Base-by-base conservation (phyloP, 2,329 filamentous ascomycete genomes). In the Madurella mycetomatis region DNA sequence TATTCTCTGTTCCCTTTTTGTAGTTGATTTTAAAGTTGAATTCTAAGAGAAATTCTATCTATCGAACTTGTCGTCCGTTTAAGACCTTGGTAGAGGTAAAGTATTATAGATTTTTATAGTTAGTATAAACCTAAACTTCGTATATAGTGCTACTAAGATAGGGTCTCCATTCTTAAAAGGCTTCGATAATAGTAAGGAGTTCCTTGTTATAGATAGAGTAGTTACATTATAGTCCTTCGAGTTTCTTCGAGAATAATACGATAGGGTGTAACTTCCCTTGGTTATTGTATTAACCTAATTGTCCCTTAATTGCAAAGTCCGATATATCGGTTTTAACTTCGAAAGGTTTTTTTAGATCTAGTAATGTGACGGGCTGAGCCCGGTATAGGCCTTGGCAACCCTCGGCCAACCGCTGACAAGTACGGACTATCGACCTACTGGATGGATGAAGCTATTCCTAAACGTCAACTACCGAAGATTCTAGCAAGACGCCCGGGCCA, bases 151-250 rank as follows among this genome's bases (percentile, higher is more conserved):
- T 12, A 9, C 39, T 55, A 5, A 54, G 43, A 11, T 50, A 52
- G 4, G 16, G 55, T 53, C 58, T 54, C 57, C 57, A 68, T 55
- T 64, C 48, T 53, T 62, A 61, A 50, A 69, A 64, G 1, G 30
- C 64, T 56, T 50, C 59, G 41, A 53, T 64, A 43, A 60, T 59
- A 37, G 41, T 53, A 37, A 63, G 62, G 46, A 67, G 54, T 56
- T 67, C 59, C 39, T 66, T 61, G 9, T 65, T 49, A 43, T 66
- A 48, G 40, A 68, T 69, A 5, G 56, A 49, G 47, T 62, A 68
- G 41, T 69, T 69, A 5, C 63, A 41, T 42, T 63, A 50, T 32
- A 47, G 40, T 47, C 42, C 39, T 0, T 19, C 12, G 0, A 64
- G 47, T 40, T 60, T 64, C 25, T 55, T 48, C 1, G 53, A 65